These are phyloP conservation scores for Uromyces viciae-fabae DNA, from an alignment of 1,284 basidiomycete species.

Conservation along the genomic window DNA sequence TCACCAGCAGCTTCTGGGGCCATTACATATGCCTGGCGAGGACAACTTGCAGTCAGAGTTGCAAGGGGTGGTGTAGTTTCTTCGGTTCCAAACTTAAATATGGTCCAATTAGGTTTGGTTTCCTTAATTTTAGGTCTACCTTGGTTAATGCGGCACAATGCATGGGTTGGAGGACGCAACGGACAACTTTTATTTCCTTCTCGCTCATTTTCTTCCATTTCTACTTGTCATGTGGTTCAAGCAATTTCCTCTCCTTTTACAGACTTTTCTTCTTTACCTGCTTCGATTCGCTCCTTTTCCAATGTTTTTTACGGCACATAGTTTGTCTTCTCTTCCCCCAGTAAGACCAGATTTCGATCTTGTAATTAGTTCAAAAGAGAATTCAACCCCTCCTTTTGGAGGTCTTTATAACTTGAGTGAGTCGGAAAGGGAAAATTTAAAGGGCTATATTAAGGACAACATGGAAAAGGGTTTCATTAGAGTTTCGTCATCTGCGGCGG, in stretches of 20 bases:
- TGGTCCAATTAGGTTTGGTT: background rate
- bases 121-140: conserved; percentile 22
- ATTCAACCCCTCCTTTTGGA: conserved; percentile 15
- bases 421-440: background rate
- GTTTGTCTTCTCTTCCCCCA: background rate
- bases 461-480: conserved; percentile 22
- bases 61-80: background rate
- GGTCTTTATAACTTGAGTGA: background rate
- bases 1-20: background rate
- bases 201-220: background rate
- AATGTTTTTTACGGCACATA: background rate
- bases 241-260: background rate
- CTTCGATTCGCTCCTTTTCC: background rate
- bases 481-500: background rate
- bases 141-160: background rate
- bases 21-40: background rate
- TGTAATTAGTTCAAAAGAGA: background rate
- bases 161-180: background rate
- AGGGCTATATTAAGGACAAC: background rate
- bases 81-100: background rate
- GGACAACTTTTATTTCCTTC: conserved; percentile 7
- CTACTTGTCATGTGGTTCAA: background rate
- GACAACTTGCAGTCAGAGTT: background rate
- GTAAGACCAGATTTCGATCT: conserved; percentile 5
- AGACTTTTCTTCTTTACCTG: background rate